Conservation (phyloP, 352 stramenopile genomes). For the Pythium sp. region DNA sequence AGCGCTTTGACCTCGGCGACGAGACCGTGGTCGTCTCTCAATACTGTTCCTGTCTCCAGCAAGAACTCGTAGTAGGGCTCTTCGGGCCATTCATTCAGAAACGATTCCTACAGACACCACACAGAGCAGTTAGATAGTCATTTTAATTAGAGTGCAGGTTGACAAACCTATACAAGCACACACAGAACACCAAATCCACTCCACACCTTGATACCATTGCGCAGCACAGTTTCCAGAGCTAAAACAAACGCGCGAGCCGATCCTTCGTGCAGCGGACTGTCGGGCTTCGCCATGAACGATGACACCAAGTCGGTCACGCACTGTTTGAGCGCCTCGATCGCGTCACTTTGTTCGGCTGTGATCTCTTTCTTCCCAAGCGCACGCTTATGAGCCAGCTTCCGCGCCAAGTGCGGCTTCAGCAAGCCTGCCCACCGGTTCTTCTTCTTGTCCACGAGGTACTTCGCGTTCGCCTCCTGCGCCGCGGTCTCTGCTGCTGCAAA, state of each 20-base stretch:
- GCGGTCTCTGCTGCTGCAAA: constrained; percentile 50
- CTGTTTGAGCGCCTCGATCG: constrained; percentile 31
- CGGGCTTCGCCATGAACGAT: constrained; percentile 64
- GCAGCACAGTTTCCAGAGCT: constrained; percentile 59
- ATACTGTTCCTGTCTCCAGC: constrained; percentile 49
- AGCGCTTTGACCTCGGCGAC: constrained; percentile 47
- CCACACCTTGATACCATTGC: constrained; percentile 61
- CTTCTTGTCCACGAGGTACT: constrained; percentile 15
- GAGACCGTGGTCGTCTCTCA: constrained; percentile 71
- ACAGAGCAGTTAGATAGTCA: neutral
- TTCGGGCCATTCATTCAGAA: constrained; percentile 54
- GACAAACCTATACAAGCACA: no score
- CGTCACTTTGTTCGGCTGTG: constrained; percentile 24
- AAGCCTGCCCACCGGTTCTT: constrained; percentile 24
- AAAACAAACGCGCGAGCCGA: constrained; percentile 56
- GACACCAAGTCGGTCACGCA: constrained; percentile 68
- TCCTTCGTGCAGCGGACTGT: constrained; percentile 74
- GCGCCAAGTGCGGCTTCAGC: constrained; percentile 30
- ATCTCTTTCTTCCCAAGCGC: constrained; percentile 23
- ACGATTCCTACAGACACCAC: constrained; percentile 30
- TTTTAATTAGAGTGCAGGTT: no score
- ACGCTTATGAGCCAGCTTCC: constrained; percentile 35
- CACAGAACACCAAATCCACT: neutral
- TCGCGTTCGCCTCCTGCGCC: constrained; percentile 35
- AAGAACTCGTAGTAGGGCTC: constrained; percentile 74